Evolutionary conservation across 106 monocot species (phyloP).

Genomic region (Apostasia shenzhenica): DNA sequence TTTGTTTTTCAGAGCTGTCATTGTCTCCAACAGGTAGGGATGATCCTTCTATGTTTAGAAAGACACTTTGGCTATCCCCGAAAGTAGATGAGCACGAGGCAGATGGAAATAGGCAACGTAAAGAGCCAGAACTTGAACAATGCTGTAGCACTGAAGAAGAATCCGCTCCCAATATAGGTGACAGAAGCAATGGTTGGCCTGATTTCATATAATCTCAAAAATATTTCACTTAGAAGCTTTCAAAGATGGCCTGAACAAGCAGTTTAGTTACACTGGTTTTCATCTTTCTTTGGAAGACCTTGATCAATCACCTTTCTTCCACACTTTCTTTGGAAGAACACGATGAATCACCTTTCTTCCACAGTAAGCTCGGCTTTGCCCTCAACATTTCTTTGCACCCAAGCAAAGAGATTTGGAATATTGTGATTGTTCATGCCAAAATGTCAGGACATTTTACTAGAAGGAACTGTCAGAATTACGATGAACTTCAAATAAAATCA

Average conservation of each 20-base stretch:
- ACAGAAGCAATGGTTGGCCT: conserved; percentile 27
- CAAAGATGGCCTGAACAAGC: not conserved
- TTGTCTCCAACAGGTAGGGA: conserved; percentile 11
- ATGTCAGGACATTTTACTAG: no score
- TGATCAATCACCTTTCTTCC: not conserved
- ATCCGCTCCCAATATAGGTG: conserved; percentile 12
- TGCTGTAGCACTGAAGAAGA: conserved; percentile 6
- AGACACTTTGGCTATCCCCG: conserved; percentile 13
- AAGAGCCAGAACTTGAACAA: conserved; percentile 5
- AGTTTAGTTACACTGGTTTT: not conserved
- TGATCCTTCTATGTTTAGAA: conserved; percentile 19
- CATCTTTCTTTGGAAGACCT: not conserved
- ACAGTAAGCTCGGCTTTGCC: no score
- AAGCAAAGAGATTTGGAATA: no score
- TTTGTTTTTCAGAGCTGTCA: not conserved
- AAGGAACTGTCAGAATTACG: no score
- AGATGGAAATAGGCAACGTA: conserved; percentile 13
- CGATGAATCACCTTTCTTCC: no score
- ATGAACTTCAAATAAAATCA: no score
- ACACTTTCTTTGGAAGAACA: no score
- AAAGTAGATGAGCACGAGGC: conserved; percentile 26
- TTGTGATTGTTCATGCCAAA: no score
- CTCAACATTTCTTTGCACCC: no score
- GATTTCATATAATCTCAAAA: conserved; percentile 34
- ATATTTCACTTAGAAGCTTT: not conserved